Percentiles rank a stretch among this genome's conserved stretches.
These are phyloP conservation scores for Sophora flavescens DNA, from an alignment of 306 rosid genomes.

Conservation along the genomic window DNA sequence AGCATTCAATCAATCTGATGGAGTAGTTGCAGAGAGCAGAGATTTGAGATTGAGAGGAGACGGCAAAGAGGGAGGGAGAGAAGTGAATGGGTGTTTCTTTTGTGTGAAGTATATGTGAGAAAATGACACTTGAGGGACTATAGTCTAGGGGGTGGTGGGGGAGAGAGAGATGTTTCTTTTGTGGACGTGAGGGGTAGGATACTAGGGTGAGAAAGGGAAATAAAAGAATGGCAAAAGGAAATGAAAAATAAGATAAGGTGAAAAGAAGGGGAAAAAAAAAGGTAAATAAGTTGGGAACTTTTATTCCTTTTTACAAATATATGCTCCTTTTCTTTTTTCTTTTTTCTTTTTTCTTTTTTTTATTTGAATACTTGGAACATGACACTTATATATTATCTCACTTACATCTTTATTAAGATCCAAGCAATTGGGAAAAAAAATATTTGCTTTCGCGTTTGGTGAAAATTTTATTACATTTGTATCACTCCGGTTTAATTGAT, in stretches of 20 bases:
- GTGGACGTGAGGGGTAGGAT: conserved; percentile 75
- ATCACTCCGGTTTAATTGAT: too few species aligned
- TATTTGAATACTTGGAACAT: too few species aligned
- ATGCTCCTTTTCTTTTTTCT: too few species aligned
- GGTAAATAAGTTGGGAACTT: conserved; percentile 45
- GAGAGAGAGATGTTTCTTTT: conserved; percentile 57
- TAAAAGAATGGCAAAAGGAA: conserved; percentile 47
- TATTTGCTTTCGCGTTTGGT: too few species aligned
- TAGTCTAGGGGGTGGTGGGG: conserved; percentile 41
- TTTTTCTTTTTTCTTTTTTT: too few species aligned
- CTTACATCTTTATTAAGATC: too few species aligned
- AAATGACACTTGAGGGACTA: conserved; percentile 89
- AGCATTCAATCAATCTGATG: conserved; percentile 63
- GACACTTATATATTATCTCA: too few species aligned
- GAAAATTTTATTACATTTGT: too few species aligned
- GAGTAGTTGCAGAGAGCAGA: conserved; percentile 79
- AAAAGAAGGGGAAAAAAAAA: conserved; percentile 32
- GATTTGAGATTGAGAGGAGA: conserved; percentile 67
- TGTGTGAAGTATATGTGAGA: conserved; percentile 97
- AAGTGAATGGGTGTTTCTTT: conserved; percentile 96
- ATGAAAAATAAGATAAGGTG: conserved; percentile 49
- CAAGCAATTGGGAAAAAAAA: too few species aligned
- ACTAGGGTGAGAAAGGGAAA: conserved; percentile 54
- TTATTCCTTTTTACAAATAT: conserved; percentile 21
- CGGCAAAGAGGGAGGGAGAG: conserved; percentile 53